phyloP scores from a whole-genome alignment of 2,329 filamentous ascomycete species.

The Claviceps maximensis region DNA sequence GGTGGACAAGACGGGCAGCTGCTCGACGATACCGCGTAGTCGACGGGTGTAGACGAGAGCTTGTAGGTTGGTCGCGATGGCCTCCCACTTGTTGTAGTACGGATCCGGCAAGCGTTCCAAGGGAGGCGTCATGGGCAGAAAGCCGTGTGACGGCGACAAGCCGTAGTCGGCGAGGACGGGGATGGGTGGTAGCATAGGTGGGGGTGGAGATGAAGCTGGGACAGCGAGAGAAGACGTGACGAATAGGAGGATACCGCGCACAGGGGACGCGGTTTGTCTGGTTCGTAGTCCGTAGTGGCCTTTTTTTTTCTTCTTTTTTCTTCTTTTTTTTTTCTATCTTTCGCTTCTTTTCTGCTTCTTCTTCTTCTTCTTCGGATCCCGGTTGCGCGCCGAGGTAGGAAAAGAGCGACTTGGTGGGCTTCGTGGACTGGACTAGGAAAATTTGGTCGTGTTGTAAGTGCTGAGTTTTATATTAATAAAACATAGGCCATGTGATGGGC shows the following conservation, averaged over 20 bases:
- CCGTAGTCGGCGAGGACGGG: slow-evolving; percentile 64
- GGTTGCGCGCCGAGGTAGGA: too few species aligned
- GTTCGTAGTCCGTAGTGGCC: not conserved
- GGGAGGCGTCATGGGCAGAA: slow-evolving; percentile 71
- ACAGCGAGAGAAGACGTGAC: not conserved
- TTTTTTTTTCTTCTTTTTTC: too few species aligned
- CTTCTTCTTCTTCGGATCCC: too few species aligned
- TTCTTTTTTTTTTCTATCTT: too few species aligned
- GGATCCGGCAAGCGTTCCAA: slow-evolving; percentile 69
- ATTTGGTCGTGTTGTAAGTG: too few species aligned
- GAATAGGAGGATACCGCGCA: not conserved
- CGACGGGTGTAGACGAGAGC: slow-evolving; percentile 74
- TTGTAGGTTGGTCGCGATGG: slow-evolving; percentile 73
- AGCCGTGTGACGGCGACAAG: slow-evolving; percentile 66
- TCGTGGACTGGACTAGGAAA: too few species aligned
- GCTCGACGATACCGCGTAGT: slow-evolving; percentile 65
- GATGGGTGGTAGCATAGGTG: slow-evolving; percentile 43
- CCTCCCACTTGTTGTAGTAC: slow-evolving; percentile 94
- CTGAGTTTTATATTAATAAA: too few species aligned
- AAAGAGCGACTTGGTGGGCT: too few species aligned
- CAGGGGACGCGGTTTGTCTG: not conserved
- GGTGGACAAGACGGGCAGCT: slow-evolving; percentile 72
- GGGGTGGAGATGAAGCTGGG: not conserved
- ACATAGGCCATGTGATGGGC: too few species aligned
- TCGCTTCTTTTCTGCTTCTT: too few species aligned